Evolutionary conservation across 2,329 filamentous ascomycete genomes (phyloP), one percentile per base, ranked within the genome.

Genomic region (Trichocomaceae sp.): DNA sequence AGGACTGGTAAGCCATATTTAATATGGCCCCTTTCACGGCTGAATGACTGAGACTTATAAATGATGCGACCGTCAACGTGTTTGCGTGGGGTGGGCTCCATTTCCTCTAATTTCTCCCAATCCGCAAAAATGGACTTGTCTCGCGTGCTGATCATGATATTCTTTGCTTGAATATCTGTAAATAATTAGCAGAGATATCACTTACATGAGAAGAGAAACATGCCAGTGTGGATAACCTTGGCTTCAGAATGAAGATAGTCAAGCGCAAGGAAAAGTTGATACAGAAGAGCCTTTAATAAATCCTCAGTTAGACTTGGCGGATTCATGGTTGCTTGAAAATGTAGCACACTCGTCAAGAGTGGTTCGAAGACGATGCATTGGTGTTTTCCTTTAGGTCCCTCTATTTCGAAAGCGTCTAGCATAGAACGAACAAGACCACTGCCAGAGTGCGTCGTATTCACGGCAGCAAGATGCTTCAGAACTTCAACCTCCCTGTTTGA

Each of bases 231-330:
- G 39, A 77, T 69, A 13, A 78, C 60, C 12, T 70, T 57, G 62
- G 74, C 77, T 58, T 77, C 72, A 1, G 62, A 71, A 58, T 79
- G 77, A 1, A 79, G 48, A 26, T 62, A 79, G 37, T 79, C 73
- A 29, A 79, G 58, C 0, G 72, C 75, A 6, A 73, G 59, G 47
- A 79, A 75, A 1, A 79, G 59, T 0, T 64, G 69, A 4, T 63
- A 58, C 15, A 79, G n/a, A 67, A 0, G 70, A 57, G 26, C 70
- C 61, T 66, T 67, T 0, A 77, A 50, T 2, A 74, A 60, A 1
- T 64, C 62, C 8, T 72, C 26, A 39, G 49, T 26, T 23, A 51
- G 20, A 29, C 23, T 47, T 3, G 44, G 44, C 19, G 44, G 44
- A 47, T 47, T 29, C n/a, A 46, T 20, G 5, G n/a, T 20, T 20